Conservation (phyloP, 768 basidiomycete species). For the Tricholoma flavovirens region DNA sequence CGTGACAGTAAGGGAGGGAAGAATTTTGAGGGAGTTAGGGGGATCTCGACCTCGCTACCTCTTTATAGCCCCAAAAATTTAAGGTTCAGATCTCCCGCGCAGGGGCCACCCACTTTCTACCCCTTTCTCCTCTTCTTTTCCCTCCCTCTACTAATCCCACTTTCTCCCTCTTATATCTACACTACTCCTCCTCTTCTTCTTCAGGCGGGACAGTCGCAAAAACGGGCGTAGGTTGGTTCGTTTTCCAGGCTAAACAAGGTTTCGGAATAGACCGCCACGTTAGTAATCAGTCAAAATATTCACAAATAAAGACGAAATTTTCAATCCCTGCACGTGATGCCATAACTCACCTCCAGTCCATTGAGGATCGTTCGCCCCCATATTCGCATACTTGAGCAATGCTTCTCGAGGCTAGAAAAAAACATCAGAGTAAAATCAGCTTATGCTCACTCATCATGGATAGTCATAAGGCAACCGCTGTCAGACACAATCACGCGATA, state of each 20-base stretch:
- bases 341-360: conserved; percentile 74
- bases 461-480: conserved; percentile 14
- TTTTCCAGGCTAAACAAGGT: conserved; percentile 69
- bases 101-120: conserved; percentile 51
- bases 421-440: conserved; percentile 20
- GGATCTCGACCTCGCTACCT: conserved; percentile 61
- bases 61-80: conserved; percentile 79
- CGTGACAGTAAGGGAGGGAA: conserved; percentile 50
- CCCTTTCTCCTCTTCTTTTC: conserved; percentile 27
- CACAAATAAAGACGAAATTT: conserved; percentile 28
- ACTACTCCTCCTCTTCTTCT: conserved; percentile 50
- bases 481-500: conserved; percentile 24
- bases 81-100: conserved; percentile 83
- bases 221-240: conserved; percentile 82
- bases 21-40: conserved; percentile 73
- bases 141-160: conserved; percentile 16
- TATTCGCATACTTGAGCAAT: conserved; percentile 84
- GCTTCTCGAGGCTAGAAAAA: conserved; percentile 86
- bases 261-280: conserved; percentile 60
- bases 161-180: conserved; percentile 20
- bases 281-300: conserved; percentile 47
- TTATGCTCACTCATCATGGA: background rate
- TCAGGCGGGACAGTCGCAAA: conserved; percentile 58
- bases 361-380: conserved; percentile 70
- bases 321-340: conserved; percentile 29